Percentiles rank a stretch among this genome's conserved stretches.
Evolutionary conservation across 108 stramenopile genomes (phyloP).

Genomic region (Nitzschia inconspicua): DNA sequence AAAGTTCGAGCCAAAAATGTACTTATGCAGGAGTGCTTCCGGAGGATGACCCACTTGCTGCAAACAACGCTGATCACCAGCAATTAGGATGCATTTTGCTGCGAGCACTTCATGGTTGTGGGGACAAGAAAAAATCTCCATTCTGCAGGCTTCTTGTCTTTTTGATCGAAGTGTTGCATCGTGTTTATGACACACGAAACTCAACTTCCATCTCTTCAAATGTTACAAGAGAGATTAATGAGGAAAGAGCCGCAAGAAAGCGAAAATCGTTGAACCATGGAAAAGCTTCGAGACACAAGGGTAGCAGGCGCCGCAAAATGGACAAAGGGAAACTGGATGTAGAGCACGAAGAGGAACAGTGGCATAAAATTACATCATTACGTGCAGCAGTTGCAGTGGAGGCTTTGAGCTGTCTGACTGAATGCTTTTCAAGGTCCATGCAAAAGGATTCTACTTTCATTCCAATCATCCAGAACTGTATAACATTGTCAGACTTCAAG

Average conservation of each 20-base stretch:
- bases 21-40: too few relatives aligned
- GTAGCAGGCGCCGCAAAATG: neutral
- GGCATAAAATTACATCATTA: slow-evolving; percentile 3
- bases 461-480: slow-evolving; percentile 10
- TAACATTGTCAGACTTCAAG: neutral
- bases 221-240: neutral
- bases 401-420: slow-evolving; percentile 20
- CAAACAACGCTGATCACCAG: too few relatives aligned
- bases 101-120: neutral
- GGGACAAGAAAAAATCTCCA: neutral
- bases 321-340: neutral
- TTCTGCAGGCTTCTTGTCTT: neutral
- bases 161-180: slow-evolving; percentile 7
- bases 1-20: too few relatives aligned
- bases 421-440: slow-evolving; percentile 11
- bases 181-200: slow-evolving; percentile 11
- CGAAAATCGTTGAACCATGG: neutral
- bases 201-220: too few relatives aligned
- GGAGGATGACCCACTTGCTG: too few relatives aligned
- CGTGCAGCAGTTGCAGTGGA: slow-evolving; percentile 3
- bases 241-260: neutral
- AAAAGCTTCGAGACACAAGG: neutral
- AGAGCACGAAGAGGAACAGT: neutral
- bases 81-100: neutral
- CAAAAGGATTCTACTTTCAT: neutral